Evolutionary conservation across 2,329 filamentous ascomycete genomes (phyloP).

Genomic region (Dichotomopilus funicola): DNA sequence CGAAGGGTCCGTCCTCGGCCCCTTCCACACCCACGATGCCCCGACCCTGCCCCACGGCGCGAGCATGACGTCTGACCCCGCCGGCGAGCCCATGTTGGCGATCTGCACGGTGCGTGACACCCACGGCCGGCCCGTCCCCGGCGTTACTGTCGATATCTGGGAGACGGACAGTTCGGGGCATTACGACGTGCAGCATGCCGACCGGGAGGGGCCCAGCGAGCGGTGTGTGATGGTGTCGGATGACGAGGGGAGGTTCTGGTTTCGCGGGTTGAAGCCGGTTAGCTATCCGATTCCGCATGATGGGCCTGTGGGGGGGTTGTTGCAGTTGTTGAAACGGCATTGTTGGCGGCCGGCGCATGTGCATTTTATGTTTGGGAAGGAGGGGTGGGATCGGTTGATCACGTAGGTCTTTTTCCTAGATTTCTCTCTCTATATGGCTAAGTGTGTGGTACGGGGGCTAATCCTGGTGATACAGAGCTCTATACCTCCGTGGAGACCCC

Average conservation of each 20-base stretch:
- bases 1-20: slow-evolving; percentile 73
- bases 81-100: slow-evolving; percentile 64
- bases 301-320: slow-evolving; percentile 70
- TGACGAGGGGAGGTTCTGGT: slow-evolving; percentile 71
- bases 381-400: slow-evolving; percentile 71
- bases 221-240: slow-evolving; percentile 61
- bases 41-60: slow-evolving; percentile 49
- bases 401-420: slow-evolving; percentile 52
- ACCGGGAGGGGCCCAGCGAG: slow-evolving; percentile 60
- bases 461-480: slow-evolving; percentile 43
- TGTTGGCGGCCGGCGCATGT: slow-evolving; percentile 71
- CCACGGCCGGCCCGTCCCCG: slow-evolving; percentile 53
- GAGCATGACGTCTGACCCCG: slow-evolving; percentile 60
- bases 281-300: slow-evolving; percentile 81
- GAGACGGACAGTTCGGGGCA: slow-evolving; percentile 74
- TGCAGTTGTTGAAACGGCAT: slow-evolving; percentile 63
- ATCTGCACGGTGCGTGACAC: slow-evolving; percentile 67
- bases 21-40: slow-evolving; percentile 78
- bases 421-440: background rate
- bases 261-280: slow-evolving; percentile 76
- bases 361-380: slow-evolving; percentile 85
- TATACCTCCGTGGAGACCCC: slow-evolving; percentile 71
- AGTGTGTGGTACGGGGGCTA: background rate
- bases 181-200: slow-evolving; percentile 74
- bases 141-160: slow-evolving; percentile 75